Evolutionary conservation across 306 rosid species (phyloP), one percentile per base, ranked within the genome.

Genomic region (Inga leiocalycina): DNA sequence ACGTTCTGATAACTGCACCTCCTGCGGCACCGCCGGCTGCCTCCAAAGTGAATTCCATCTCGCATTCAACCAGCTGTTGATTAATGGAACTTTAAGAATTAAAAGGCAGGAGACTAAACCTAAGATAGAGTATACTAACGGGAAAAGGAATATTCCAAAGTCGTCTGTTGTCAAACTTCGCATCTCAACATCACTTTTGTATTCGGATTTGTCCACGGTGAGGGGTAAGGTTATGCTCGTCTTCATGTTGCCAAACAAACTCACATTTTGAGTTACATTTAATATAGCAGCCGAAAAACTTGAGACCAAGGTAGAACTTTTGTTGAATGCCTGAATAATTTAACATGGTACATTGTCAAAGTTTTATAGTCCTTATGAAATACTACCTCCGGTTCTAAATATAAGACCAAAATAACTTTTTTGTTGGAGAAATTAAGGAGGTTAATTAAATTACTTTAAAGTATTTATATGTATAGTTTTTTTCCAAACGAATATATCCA

Each of bases 251-350:
- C 39, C 22, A 82, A 88, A 68, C 13, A 24, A 45, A 0, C 0
- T 5, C 39, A 73, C 61, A 24, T 86, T 79, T 82, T 85, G 71
- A 43, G 85, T 85, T 10, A 85, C 76, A 24, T 83, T 83, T 79
- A 85, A 76, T 48, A 83, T 88, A 71, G 84, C 87, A 49, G 76
- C 73, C 10, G 91, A 88, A 37, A 88, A 39, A 65, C 81, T 30
- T 19, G 89, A 68, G 3, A 85, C 89, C 56, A 88, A 78, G 32
- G 81, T 59, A 0, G 87, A 88, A 37, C 75, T 82, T 14, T 3
- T 20, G 11, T 59, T 80, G 79, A 86, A 86, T 17, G 87, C 91
- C 91, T 88, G 84, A 6, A 54, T 14, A 76, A 16, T 8, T 24
- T 6, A 32, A 41, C 41, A 37, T 17, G 3, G 2, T 59, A 59